Evolutionary conservation across 495 filamentous ascomycete genomes (phyloP), one percentile per base, ranked within the genome.

Genomic region (Talaromyces thailandensis): DNA sequence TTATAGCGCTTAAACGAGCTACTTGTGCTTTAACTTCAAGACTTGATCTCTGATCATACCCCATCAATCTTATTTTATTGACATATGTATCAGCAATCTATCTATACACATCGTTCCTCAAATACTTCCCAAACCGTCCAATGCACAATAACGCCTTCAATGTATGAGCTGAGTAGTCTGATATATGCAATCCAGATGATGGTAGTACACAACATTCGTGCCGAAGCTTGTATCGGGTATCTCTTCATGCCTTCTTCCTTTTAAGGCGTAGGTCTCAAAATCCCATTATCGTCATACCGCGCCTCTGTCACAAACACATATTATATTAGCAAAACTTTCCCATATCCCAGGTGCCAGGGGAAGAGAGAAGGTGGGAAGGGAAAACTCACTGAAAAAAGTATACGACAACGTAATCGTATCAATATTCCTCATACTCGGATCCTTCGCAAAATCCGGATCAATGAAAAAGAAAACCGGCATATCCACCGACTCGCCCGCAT

Each of bases 401-500:
- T 99, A 99, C 63, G 85, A 93, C 70, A 99, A 74, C 55, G 94
- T 98, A 57, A 99, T 89, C 24, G 90, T 94, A 75, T 96, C 91
- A 66, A 99, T 91, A 0, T 88, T 89, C 73, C 82, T 88, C 94
- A 97, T 98, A 53, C 86, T 89, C 21, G 93, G 79, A 75, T 99
- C 95, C 63, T 90, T 89, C 51, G 91, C 79, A 76, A 98, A 89
- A 66, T 97, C 95, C 6, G 95, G 95, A 71, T 99, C 95, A 68
- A 99, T 89, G 74, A 96, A 99, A 71, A 99, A 99, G 78, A 99
- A 98, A 6, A 99, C 95, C 3, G 95, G 95, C 95, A 99, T 99
- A 78, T 99, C 95, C 58, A 99, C 95, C 37, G 92, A 92, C 79
- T 99, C 95, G 26, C 93, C 92, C 24, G 92, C 93, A 72, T 92